phyloP scores from a whole-genome alignment of 306 rosid genomes.

The Sophora flavescens region DNA sequence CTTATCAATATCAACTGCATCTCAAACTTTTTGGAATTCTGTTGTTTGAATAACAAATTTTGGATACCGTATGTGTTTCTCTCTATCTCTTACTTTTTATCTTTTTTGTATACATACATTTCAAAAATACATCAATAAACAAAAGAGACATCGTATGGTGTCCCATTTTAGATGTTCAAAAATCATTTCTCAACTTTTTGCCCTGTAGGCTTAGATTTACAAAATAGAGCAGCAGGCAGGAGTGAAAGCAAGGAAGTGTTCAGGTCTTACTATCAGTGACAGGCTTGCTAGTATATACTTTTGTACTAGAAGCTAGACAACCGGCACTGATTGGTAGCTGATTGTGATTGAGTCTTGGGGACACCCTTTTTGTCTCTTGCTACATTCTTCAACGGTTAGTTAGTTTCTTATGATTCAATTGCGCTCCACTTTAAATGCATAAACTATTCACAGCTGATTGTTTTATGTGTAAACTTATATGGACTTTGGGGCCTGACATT shows the following conservation, averaged over 20 bases:
- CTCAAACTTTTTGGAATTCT: conserved; percentile 40
- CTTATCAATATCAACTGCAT: conserved; percentile 40
- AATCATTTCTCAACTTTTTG: conserved; percentile 41
- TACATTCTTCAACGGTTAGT: conserved; percentile 35
- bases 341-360: background rate
- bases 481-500: conserved; percentile 22
- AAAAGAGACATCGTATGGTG: no score
- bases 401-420: conserved; percentile 29
- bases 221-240: conserved; percentile 25
- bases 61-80: no score
- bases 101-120: no score
- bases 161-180: no score
- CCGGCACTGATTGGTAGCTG: conserved; percentile 24
- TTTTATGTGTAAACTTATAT: background rate
- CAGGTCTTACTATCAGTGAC: conserved; percentile 47
- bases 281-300: conserved; percentile 22
- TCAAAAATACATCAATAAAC: no score
- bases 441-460: background rate
- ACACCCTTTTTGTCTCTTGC: conserved; percentile 12
- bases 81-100: no score
- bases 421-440: background rate
- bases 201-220: conserved; percentile 31
- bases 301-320: conserved; percentile 28
- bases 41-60: no score
- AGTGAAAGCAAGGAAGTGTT: conserved; percentile 39